Evolutionary conservation across 805 yeast species (phyloP).

Genomic region (Zygoascus flipseniorum): DNA sequence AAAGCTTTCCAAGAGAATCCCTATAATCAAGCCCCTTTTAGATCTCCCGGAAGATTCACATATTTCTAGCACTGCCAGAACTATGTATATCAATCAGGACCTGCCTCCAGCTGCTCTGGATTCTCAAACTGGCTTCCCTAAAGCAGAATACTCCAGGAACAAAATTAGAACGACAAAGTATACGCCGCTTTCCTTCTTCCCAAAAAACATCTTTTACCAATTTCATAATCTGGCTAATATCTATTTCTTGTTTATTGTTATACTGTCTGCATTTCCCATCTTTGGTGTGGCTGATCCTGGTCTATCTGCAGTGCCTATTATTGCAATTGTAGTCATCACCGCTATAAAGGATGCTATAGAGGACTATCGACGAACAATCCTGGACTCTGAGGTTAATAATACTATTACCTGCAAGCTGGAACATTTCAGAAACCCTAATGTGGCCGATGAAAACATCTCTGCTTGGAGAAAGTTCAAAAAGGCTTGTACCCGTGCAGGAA

Average conservation of each 20-base stretch:
- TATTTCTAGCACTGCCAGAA: constrained; percentile 22
- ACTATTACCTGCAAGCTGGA: constrained; percentile 48
- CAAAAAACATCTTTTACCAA: constrained; percentile 73
- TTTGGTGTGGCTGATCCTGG: constrained; percentile 72
- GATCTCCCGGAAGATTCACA: constrained; percentile 9
- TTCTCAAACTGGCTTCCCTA: constrained; percentile 57
- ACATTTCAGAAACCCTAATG: constrained; percentile 52
- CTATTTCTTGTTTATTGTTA: constrained; percentile 71
- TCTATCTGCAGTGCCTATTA: constrained; percentile 70
- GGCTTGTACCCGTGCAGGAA: constrained; percentile 29
- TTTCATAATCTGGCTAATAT: constrained; percentile 85
- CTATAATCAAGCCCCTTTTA: constrained; percentile 12
- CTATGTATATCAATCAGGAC: constrained; percentile 41
- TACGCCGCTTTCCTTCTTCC: constrained; percentile 81
- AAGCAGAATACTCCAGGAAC: constrained; percentile 65
- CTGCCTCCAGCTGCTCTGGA: constrained; percentile 39
- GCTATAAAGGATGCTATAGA: constrained; percentile 73
- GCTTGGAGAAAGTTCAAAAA: constrained; percentile 67
- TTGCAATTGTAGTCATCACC: constrained; percentile 67
- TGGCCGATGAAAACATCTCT: constrained; percentile 44
- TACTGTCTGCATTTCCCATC: constrained; percentile 52
- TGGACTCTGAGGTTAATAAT: constrained; percentile 63
- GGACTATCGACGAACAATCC: constrained; percentile 56
- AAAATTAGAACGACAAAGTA: constrained; percentile 93
- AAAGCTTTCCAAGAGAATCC: constrained; percentile 12